Conservation (phyloP, 2,329 filamentous ascomycete genomes). For the Teratosphaeria gauchensis region DNA sequence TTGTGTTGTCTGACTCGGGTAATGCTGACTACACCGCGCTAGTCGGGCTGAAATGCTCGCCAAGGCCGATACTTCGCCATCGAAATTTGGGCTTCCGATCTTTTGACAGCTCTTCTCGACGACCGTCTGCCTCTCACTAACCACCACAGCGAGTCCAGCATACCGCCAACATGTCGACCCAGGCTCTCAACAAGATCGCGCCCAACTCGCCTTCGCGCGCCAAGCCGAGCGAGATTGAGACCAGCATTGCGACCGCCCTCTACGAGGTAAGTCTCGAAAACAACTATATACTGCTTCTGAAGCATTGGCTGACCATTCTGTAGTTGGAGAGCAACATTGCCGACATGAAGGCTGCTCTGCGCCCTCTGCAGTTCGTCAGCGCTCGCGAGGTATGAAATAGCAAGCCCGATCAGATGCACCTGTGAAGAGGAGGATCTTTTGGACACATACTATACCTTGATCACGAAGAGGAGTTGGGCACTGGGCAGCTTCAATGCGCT, state of each 20-base stretch:
- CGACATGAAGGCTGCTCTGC: constrained; percentile 91
- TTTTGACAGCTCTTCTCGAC: not conserved
- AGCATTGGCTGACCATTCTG: not conserved
- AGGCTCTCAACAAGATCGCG: constrained; percentile 96
- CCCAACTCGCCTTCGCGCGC: constrained; percentile 91
- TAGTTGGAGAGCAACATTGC: constrained; percentile 96
- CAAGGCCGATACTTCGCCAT: not conserved
- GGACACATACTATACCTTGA: not conserved
- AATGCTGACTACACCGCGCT: not conserved
- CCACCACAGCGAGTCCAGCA: not conserved
- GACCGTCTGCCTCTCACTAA: not conserved
- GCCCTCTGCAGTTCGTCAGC: constrained; percentile 97
- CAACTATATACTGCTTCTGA: not conserved
- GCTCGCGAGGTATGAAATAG: constrained; percentile 87
- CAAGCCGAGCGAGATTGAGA: constrained; percentile 96
- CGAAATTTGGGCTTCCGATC: not conserved
- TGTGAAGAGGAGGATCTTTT: not conserved
- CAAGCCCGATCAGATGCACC: not conserved
- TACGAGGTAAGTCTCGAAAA: constrained; percentile 50
- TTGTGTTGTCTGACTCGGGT: not conserved
- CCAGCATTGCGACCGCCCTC: constrained; percentile 90
- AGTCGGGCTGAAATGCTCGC: not conserved
- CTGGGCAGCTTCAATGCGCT: constrained; percentile 42
- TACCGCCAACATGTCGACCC: constrained; percentile 46
- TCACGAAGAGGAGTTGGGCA: constrained; percentile 47